Evolutionary conservation across 2,329 filamentous ascomycete genomes (phyloP).

Genomic region (Cordyceps tenuipes): DNA sequence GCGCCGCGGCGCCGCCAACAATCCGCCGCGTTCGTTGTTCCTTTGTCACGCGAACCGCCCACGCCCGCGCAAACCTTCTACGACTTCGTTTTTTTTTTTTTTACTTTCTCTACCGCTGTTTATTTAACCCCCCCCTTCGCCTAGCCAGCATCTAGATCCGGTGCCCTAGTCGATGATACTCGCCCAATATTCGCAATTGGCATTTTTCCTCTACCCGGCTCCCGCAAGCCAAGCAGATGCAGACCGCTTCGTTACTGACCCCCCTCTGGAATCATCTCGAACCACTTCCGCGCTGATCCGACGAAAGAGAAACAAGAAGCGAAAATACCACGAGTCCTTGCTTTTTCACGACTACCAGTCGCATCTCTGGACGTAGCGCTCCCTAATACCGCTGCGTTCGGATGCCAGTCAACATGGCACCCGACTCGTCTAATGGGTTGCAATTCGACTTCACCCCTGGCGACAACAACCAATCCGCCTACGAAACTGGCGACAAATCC

Average conservation of each 20-base stretch:
- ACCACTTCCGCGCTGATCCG: conserved; percentile 8
- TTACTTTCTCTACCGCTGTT: background rate
- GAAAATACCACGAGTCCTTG: background rate
- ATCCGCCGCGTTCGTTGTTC: conserved; percentile 4
- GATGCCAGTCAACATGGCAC: conserved; percentile 30
- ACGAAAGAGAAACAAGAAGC: background rate
- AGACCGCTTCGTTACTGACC: conserved; percentile 11
- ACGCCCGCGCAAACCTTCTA: background rate
- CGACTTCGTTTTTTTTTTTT: background rate
- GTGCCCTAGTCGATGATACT: background rate
- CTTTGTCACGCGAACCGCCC: conserved; percentile 8
- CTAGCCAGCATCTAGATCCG: background rate
- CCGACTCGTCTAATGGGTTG: conserved; percentile 37
- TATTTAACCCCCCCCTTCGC: background rate
- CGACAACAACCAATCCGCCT: conserved; percentile 18
- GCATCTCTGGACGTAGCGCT: conserved; percentile 1
- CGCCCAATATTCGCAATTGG: conserved; percentile 6
- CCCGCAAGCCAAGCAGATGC: conserved; percentile 12
- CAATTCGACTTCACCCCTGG: conserved; percentile 30
- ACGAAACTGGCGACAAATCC: conserved; percentile 25
- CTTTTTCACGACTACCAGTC: background rate
- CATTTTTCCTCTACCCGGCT: background rate
- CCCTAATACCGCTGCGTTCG: background rate
- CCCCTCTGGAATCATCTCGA: conserved; percentile 9
- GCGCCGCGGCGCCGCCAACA: background rate